phyloP scores from a whole-genome alignment of 208 protist species.

The Naegleria lovaniensis region DNA sequence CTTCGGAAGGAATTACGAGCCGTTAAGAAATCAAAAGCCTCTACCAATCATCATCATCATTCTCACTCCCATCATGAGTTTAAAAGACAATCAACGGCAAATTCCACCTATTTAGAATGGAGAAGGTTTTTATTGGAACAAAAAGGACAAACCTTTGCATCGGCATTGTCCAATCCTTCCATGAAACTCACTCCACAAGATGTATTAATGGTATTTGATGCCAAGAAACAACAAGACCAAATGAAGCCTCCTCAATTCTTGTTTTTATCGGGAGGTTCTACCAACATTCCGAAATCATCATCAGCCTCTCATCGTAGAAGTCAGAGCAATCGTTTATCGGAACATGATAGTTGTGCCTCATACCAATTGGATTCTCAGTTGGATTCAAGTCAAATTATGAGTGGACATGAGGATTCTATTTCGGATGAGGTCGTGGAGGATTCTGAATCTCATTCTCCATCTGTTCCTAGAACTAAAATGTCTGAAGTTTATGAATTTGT shows the following conservation, averaged over 20 bases:
- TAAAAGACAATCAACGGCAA: not conserved
- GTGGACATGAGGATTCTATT: not conserved
- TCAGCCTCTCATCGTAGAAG: not conserved
- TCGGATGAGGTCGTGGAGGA: not conserved
- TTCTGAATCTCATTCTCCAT: not conserved
- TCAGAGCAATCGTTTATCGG: not conserved
- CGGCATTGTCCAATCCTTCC: no score
- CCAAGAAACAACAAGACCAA: constrained; percentile 4
- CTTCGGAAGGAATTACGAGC: not conserved
- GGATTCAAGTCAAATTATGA: not conserved
- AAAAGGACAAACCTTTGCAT: not conserved
- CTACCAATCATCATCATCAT: no score
- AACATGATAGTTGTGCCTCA: not conserved
- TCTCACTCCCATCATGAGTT: no score
- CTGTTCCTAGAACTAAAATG: not conserved
- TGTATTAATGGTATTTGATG: not conserved
- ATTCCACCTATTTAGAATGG: constrained; percentile 1
- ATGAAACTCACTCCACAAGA: not conserved
- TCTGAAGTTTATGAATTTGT: constrained; percentile 8
- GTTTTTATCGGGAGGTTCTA: not conserved
- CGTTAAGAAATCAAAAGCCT: not conserved
- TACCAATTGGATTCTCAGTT: not conserved
- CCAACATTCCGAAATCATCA: no score
- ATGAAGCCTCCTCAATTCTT: not conserved
- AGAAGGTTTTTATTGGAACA: constrained; percentile 13